Percentiles rank a stretch among this genome's conserved stretches.
These are phyloP conservation scores for Fraxinus xanthoxyloides DNA, from an alignment of 305 asterid species.

Conservation along the genomic window DNA sequence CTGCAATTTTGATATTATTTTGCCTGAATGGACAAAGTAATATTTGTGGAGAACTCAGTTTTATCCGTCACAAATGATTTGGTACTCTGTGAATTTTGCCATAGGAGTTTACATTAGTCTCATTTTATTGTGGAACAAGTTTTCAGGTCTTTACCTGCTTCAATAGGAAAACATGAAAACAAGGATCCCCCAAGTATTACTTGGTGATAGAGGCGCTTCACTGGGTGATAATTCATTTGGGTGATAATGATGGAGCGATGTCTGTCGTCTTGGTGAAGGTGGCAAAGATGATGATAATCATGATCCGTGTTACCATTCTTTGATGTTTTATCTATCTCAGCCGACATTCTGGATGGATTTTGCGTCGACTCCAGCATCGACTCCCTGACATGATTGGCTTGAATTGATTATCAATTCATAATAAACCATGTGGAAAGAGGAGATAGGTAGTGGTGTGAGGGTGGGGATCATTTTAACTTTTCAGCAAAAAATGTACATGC, in stretches of 20 bases:
- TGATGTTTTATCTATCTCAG: constrained; percentile 24
- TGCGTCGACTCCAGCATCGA: constrained; percentile 42
- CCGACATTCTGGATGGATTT: constrained; percentile 35
- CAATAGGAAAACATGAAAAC: neutral
- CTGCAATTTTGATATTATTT: neutral
- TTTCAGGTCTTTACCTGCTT: neutral
- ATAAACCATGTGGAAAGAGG: neutral
- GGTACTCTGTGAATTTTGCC: neutral
- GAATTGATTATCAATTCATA: constrained; percentile 40
- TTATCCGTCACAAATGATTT: neutral
- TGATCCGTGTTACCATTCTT: constrained; percentile 19
- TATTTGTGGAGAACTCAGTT: neutral
- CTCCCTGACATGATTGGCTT: constrained; percentile 41
- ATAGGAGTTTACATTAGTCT: neutral
- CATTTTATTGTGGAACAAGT: neutral
- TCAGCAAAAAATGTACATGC: too few relatives aligned
- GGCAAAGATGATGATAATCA: constrained; percentile 23
- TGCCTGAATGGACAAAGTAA: neutral
- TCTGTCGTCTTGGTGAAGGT: constrained; percentile 7
- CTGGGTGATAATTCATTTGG: constrained; percentile 23
- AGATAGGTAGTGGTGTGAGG: neutral
- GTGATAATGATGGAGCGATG: neutral
- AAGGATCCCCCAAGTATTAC: neutral
- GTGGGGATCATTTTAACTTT: neutral
- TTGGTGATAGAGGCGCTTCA: constrained; percentile 8